These are phyloP conservation scores for Cladophialophora bantiana DNA, from an alignment of 2,329 filamentous ascomycete genomes.

Conservation along the genomic window DNA sequence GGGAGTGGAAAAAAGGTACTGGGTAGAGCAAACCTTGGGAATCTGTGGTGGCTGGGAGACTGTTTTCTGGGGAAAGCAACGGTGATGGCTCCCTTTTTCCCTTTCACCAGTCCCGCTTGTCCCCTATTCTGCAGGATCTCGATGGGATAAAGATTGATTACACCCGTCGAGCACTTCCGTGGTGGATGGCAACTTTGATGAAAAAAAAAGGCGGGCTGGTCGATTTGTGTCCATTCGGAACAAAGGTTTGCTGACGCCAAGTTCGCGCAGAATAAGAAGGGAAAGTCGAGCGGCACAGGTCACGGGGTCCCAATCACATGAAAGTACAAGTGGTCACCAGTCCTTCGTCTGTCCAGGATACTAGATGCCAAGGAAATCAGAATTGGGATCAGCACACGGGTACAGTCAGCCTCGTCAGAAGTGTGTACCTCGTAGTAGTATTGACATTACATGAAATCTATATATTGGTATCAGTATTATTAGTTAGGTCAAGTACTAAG, in stretches of 20 bases:
- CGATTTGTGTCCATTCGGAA: not conserved
- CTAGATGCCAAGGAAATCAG: not conserved
- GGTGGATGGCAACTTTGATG: not conserved
- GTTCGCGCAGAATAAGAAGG: not conserved
- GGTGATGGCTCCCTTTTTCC: not conserved
- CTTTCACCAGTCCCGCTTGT: not conserved
- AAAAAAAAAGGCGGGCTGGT: not conserved
- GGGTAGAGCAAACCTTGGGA: not conserved
- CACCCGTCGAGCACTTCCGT: not conserved
- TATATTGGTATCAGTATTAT: constrained; percentile 9
- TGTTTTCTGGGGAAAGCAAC: not conserved
- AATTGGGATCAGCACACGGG: not conserved
- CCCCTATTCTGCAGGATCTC: not conserved
- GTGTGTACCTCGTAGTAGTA: not conserved
- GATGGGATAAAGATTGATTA: not conserved
- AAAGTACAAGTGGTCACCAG: not conserved
- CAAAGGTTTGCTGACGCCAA: no score
- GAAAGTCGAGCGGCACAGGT: not conserved
- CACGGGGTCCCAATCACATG: not conserved
- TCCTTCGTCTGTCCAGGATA: not conserved
- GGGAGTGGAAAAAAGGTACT: not conserved
- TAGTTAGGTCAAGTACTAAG: constrained; percentile 13
- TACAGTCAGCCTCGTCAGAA: not conserved
- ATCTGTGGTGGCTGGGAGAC: constrained; percentile 1
- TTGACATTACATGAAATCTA: constrained; percentile 12